Evolutionary conservation across 495 filamentous ascomycete genomes (phyloP), one percentile per base, ranked within the genome.

Genomic region (Aspergillus taichungensis): DNA sequence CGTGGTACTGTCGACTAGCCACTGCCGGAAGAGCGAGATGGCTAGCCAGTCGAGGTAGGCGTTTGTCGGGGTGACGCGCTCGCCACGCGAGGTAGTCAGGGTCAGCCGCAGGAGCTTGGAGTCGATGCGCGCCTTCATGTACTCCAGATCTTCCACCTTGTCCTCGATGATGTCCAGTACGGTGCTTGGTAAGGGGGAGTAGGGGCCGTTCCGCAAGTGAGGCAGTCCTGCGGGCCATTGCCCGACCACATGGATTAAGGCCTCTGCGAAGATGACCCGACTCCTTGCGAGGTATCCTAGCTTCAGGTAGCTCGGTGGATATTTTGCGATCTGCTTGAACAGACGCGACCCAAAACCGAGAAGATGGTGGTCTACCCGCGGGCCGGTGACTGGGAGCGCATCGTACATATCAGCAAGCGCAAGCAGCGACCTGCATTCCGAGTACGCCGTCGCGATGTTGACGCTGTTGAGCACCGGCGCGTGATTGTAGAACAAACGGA

Each of bases 251-350:
- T 95, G 89, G 40, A 94, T 83, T 13, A 95, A 66, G 0, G 88
- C 87, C 64, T 95, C 89, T 39, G 85, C 77, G 60, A 94, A 95
- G 49, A 95, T 94, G 43, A 87, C 81, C 50, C 86, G 85, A 46
- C 79, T 85, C 34, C 87, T 79, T 5, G 88, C 83, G 13, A 94
- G 69, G 54, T 89, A 94, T 13, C 88, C 89, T 4, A 96, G 75
- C 37, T 89, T 89, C 9, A 96, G 77, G 57, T 96, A 96, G 55
- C 78, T 84, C 11, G 90, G 85, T 12, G 89, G 89, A 59, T 95
- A 95, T 62, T 94, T 94, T 32, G 88, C 87, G 45, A 95, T 92
- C 55, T 95, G 88, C 59, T 91, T 91, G 80, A 87, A 94, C 0
- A 95, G 75, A 11, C 87, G 75, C 27, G 82, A 84, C 48, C 89